Conservation (phyloP, 495 filamentous ascomycete genomes). For the Lasiosphaeria ovina region DNA sequence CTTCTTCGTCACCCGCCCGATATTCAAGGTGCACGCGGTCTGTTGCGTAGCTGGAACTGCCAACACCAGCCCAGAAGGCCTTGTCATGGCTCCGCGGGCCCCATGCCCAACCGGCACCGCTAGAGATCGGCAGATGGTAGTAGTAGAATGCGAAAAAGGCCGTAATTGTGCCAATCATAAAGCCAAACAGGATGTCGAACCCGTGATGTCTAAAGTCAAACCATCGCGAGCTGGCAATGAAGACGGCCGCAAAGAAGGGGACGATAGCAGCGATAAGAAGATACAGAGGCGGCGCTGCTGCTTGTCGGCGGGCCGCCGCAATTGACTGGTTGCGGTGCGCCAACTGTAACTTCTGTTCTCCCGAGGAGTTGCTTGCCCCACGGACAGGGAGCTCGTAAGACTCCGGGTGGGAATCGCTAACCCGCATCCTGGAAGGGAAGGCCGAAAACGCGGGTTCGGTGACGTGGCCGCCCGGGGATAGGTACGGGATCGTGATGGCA, state of each 20-base stretch:
- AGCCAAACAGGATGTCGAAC: constrained; percentile 83
- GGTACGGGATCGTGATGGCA: constrained; percentile 55
- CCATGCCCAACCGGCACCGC: constrained; percentile 59
- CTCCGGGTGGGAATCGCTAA: constrained; percentile 14
- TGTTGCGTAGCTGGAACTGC: constrained; percentile 51
- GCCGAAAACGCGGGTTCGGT: constrained; percentile 39
- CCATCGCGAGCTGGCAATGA: constrained; percentile 58
- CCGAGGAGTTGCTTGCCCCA: constrained; percentile 24
- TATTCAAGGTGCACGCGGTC: constrained; percentile 35
- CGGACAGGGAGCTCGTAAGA: constrained; percentile 32
- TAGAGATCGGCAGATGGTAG: constrained; percentile 63
- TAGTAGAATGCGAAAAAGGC: constrained; percentile 53
- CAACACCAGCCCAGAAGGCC: constrained; percentile 61
- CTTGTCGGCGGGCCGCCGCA: constrained; percentile 54
- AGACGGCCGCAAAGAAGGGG: constrained; percentile 54
- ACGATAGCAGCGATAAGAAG: constrained; percentile 67
- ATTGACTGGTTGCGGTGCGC: constrained; percentile 46
- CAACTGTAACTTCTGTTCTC: constrained; percentile 32
- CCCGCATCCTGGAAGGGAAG: constrained; percentile 47
- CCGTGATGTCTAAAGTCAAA: constrained; percentile 86
- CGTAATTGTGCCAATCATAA: constrained; percentile 55
- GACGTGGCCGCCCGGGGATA: constrained; percentile 44
- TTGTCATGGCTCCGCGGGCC: constrained; percentile 51
- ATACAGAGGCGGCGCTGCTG: constrained; percentile 67
- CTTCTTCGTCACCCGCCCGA: constrained; percentile 36